These are phyloP conservation scores for Uronychia setigera DNA, from an alignment of 73 alveolate species.

Conservation along the genomic window DNA sequence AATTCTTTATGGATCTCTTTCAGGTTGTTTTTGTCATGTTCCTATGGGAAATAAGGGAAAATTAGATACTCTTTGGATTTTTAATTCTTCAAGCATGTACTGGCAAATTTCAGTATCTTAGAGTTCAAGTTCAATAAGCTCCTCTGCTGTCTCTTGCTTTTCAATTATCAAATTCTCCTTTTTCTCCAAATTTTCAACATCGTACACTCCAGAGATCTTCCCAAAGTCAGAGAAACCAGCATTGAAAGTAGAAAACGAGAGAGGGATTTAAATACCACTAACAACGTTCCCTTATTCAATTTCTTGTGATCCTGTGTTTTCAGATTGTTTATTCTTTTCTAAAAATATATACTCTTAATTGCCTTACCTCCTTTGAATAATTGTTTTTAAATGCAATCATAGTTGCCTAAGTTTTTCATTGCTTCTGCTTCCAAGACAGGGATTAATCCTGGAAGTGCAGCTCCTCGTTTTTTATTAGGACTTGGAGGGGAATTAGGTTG, in stretches of 20 bases:
- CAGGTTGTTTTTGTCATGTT: not conserved
- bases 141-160: not conserved
- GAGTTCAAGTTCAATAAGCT: not conserved
- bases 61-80: not conserved
- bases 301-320: too few relatives aligned
- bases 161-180: not conserved
- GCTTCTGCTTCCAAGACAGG: too few relatives aligned
- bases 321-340: too few relatives aligned
- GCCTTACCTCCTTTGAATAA: too few relatives aligned
- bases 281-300: too few relatives aligned
- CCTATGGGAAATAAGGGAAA: not conserved
- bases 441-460: too few relatives aligned
- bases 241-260: not conserved
- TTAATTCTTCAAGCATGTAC: not conserved
- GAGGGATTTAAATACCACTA: not conserved
- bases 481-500: too few relatives aligned
- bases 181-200: not conserved
- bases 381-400: too few relatives aligned
- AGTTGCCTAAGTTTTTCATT: too few relatives aligned
- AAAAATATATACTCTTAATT: too few relatives aligned
- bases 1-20: not conserved
- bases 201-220: not conserved
- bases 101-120: not conserved
- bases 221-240: not conserved
- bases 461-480: too few relatives aligned